These are phyloP conservation scores for Mycena epipterygia DNA, from an alignment of 768 basidiomycete species.

Conservation along the genomic window DNA sequence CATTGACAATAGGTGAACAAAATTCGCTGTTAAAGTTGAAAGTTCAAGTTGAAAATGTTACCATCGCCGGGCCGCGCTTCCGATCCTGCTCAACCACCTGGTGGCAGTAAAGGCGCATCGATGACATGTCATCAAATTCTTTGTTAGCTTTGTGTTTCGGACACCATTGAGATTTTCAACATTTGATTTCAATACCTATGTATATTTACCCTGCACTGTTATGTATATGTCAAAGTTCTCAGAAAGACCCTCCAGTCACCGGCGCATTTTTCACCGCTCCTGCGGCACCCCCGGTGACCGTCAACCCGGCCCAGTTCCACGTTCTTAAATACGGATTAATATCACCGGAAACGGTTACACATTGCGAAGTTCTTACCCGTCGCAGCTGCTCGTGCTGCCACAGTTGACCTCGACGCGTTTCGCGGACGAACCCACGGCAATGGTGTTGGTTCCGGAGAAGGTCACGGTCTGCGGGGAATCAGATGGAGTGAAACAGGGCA, in stretches of 20 bases:
- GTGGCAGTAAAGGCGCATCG: too few relatives aligned
- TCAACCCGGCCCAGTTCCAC: conserved; percentile 38
- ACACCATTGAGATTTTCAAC: too few relatives aligned
- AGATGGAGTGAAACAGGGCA: neutral
- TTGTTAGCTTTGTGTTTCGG: too few relatives aligned
- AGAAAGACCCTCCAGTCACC: conserved; percentile 37
- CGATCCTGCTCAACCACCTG: too few relatives aligned
- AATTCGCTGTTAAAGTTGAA: too few relatives aligned
- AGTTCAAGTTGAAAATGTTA: too few relatives aligned
- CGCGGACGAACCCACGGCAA: conserved; percentile 33
- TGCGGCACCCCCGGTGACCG: conserved; percentile 35
- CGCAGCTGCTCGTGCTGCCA: conserved; percentile 36
- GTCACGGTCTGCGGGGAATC: conserved; percentile 28
- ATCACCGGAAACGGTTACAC: neutral
- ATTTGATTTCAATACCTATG: too few relatives aligned
- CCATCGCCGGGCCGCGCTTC: too few relatives aligned
- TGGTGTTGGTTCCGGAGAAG: conserved; percentile 37
- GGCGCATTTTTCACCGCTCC: conserved; percentile 38
- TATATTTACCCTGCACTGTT: too few relatives aligned
- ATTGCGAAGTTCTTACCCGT: conserved; percentile 34
- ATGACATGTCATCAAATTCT: too few relatives aligned
- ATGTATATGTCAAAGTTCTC: too few relatives aligned
- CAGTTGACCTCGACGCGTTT: conserved; percentile 40
- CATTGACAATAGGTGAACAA: too few relatives aligned
- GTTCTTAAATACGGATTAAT: conserved; percentile 8